Conservation (phyloP, 768 basidiomycete species). For the Termitomyces sp. region DNA sequence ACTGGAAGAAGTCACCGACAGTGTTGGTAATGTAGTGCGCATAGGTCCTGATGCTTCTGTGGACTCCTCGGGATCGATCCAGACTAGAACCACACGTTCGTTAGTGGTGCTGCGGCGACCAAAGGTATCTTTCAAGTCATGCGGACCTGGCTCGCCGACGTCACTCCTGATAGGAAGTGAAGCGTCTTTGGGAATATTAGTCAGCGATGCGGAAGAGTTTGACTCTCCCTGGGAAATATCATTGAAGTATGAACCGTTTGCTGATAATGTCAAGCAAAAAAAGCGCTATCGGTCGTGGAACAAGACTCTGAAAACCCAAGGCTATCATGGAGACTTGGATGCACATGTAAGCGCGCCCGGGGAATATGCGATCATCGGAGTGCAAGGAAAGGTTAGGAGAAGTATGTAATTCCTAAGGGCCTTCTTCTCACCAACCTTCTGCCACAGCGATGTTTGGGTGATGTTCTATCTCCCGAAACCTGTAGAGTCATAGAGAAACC, state of each 20-base stretch:
- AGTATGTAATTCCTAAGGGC: neutral
- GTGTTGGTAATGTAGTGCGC: slow-evolving; percentile 69
- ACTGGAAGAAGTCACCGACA: slow-evolving; percentile 80
- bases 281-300: slow-evolving; percentile 57
- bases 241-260: slow-evolving; percentile 54
- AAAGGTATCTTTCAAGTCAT: slow-evolving; percentile 65
- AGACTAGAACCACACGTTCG: slow-evolving; percentile 49
- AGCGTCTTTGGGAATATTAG: slow-evolving; percentile 46
- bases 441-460: slow-evolving; percentile 67
- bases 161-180: slow-evolving; percentile 70
- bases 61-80: slow-evolving; percentile 20
- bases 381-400: slow-evolving; percentile 59
- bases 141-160: slow-evolving; percentile 64
- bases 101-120: slow-evolving; percentile 71
- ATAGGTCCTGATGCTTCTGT: slow-evolving; percentile 29
- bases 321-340: slow-evolving; percentile 35
- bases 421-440: slow-evolving; percentile 6
- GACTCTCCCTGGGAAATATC: slow-evolving; percentile 67
- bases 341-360: slow-evolving; percentile 61
- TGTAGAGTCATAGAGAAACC: slow-evolving; percentile 76
- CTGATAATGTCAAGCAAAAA: slow-evolving; percentile 25
- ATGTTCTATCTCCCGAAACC: slow-evolving; percentile 76
- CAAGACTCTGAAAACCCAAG: slow-evolving; percentile 50
- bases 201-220: slow-evolving; percentile 50
- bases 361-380: slow-evolving; percentile 64